A percentile compares a stretch with the other conserved stretches of the same genome.
These are phyloP conservation scores for Boletus vermiculosoides DNA, from an alignment of 768 basidiomycete genomes.

Conservation along the genomic window DNA sequence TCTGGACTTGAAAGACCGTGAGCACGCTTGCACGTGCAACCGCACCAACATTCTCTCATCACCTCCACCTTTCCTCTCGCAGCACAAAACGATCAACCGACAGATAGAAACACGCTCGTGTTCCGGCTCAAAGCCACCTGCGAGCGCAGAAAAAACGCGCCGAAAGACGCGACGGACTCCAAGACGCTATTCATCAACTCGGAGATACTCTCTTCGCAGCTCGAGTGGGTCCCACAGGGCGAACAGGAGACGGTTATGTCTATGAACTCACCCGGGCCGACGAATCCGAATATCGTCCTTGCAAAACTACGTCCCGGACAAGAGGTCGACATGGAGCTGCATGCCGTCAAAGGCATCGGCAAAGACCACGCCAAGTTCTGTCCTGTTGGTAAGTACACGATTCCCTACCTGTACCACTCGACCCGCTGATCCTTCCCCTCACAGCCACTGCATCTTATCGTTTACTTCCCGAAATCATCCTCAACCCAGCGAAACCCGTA, in stretches of 20 bases:
- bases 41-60: not conserved
- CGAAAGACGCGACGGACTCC: slow-evolving; percentile 53
- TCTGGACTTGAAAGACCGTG: slow-evolving; percentile 55
- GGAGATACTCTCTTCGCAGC: slow-evolving; percentile 61
- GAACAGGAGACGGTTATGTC: slow-evolving; percentile 68
- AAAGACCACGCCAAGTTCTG: slow-evolving; percentile 97
- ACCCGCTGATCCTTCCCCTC: not conserved
- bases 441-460: slow-evolving; percentile 95
- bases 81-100: slow-evolving; percentile 58
- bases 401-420: not conserved
- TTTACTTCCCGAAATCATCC: slow-evolving; percentile 76
- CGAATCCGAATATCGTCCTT: slow-evolving; percentile 80
- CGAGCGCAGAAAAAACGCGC: slow-evolving; percentile 55
- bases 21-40: slow-evolving; percentile 7
- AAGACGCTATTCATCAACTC: slow-evolving; percentile 69
- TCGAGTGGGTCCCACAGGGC: slow-evolving; percentile 80
- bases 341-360: slow-evolving; percentile 90
- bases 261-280: slow-evolving; percentile 55
- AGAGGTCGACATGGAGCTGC: slow-evolving; percentile 76
- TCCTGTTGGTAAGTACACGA: slow-evolving; percentile 71
- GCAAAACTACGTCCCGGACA: slow-evolving; percentile 93
- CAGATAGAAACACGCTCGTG: slow-evolving; percentile 89
- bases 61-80: not conserved
- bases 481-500: slow-evolving; percentile 70
- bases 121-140: slow-evolving; percentile 74